These are phyloP conservation scores for Populus pruinosa DNA, from an alignment of 345 rosid species.

Conservation along the genomic window DNA sequence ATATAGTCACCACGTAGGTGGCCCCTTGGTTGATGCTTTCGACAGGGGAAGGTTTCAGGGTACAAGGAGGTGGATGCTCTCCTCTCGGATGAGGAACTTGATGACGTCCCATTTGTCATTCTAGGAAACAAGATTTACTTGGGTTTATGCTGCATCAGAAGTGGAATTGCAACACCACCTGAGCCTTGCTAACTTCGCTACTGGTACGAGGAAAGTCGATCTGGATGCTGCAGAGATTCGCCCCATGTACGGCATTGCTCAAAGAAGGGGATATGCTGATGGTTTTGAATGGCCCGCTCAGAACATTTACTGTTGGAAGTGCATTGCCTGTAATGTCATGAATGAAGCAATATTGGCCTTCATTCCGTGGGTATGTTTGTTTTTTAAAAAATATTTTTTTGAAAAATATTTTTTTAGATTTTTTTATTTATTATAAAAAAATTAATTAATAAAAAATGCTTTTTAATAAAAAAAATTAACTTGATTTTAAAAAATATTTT, in stretches of 20 bases:
- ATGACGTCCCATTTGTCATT: constrained; percentile 52
- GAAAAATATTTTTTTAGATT: too few relatives aligned
- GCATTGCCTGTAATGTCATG: background rate
- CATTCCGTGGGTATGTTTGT: too few relatives aligned
- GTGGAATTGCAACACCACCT: constrained; percentile 56
- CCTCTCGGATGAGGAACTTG: constrained; percentile 52
- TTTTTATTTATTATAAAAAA: too few relatives aligned
- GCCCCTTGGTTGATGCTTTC: constrained; percentile 64
- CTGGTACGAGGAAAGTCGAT: constrained; percentile 56
- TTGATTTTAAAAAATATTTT: too few relatives aligned
- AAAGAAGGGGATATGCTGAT: constrained; percentile 66
- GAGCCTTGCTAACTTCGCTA: constrained; percentile 59
- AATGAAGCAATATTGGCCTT: background rate
- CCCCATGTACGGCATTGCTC: constrained; percentile 64
- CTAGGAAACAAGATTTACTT: constrained; percentile 63
- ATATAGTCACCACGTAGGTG: constrained; percentile 31
- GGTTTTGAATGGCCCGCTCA: constrained; percentile 71
- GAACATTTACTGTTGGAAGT: constrained; percentile 44
- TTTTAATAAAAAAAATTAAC: too few relatives aligned
- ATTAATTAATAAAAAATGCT: too few relatives aligned
- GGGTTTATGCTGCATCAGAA: constrained; percentile 58
- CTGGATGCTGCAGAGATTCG: constrained; percentile 47
- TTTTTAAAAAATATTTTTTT: too few relatives aligned
- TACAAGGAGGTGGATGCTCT: constrained; percentile 63
- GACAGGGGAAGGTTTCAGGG: constrained; percentile 61